Conservation (phyloP, 177 flowering plant species). For the Tripterygium wilfordii region DNA sequence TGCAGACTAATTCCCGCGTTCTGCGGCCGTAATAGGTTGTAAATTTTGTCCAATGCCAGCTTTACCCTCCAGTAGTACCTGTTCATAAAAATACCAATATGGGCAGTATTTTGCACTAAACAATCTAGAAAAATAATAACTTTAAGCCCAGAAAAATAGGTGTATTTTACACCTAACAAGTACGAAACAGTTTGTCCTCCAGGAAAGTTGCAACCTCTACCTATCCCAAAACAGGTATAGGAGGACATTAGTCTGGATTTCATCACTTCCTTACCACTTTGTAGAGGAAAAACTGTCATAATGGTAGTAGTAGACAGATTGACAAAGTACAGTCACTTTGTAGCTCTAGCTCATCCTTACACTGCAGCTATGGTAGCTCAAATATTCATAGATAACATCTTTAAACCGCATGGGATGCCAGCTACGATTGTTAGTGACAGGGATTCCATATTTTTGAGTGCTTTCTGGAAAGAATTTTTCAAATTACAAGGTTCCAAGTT, state of each 20-base stretch:
- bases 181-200: neutral
- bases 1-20: no score
- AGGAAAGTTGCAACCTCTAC: slow-evolving; percentile 8
- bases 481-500: neutral
- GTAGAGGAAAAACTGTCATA: neutral
- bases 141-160: no score
- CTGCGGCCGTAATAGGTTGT: no score
- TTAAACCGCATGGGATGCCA: slow-evolving; percentile 14
- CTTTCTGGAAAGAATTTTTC: slow-evolving; percentile 16
- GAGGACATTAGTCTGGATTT: slow-evolving; percentile 16
- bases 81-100: no score
- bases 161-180: no score
- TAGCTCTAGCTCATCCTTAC: slow-evolving; percentile 4
- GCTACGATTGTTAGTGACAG: slow-evolving; percentile 9
- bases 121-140: no score
- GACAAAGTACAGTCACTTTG: slow-evolving; percentile 15
- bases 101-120: no score
- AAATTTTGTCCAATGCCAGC: no score
- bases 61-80: no score
- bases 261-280: slow-evolving; percentile 9
- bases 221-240: slow-evolving; percentile 8
- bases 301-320: slow-evolving; percentile 19
- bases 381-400: neutral
- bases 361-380: slow-evolving; percentile 6
- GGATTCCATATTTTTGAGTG: slow-evolving; percentile 11